Evolutionary conservation across 495 filamentous ascomycete genomes (phyloP).

Genomic region (Astrocystis sublimbata): DNA sequence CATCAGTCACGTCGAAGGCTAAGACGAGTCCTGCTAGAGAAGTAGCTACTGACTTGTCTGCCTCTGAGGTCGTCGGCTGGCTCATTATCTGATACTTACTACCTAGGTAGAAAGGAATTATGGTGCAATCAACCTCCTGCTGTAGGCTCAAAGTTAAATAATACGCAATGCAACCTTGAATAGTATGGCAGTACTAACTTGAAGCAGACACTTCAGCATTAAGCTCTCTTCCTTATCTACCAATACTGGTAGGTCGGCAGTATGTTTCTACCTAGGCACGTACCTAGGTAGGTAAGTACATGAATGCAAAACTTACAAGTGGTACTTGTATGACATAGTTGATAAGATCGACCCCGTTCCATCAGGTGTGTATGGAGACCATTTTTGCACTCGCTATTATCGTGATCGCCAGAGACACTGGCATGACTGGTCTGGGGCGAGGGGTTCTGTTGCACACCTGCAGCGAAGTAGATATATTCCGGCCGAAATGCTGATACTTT

Average conservation of each 20-base stretch:
- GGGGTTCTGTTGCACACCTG: too few species aligned
- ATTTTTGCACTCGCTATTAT: neutral
- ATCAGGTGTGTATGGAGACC: constrained; percentile 15
- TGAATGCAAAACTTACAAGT: too few species aligned
- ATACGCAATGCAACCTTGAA: neutral
- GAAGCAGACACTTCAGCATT: neutral
- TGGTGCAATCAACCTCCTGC: neutral
- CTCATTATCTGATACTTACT: constrained; percentile 10
- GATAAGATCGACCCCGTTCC: constrained; percentile 5
- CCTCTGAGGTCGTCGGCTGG: too few species aligned
- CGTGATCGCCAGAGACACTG: neutral
- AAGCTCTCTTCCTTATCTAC: too few species aligned
- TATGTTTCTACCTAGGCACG: too few species aligned
- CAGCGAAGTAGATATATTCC: neutral
- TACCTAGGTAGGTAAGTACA: too few species aligned
- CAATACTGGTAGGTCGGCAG: too few species aligned
- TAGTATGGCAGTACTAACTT: neutral
- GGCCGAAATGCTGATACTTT: constrained; percentile 7
- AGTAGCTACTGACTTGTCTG: neutral
- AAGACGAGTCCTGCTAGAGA: neutral
- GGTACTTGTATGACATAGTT: constrained; percentile 13
- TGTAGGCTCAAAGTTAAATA: neutral
- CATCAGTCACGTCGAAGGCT: constrained; percentile 15
- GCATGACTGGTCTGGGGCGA: too few species aligned
- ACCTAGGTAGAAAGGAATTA: too few species aligned